These are phyloP conservation scores for Hypoxylon crocopeplum DNA, from an alignment of 495 filamentous ascomycete species.

Conservation along the genomic window DNA sequence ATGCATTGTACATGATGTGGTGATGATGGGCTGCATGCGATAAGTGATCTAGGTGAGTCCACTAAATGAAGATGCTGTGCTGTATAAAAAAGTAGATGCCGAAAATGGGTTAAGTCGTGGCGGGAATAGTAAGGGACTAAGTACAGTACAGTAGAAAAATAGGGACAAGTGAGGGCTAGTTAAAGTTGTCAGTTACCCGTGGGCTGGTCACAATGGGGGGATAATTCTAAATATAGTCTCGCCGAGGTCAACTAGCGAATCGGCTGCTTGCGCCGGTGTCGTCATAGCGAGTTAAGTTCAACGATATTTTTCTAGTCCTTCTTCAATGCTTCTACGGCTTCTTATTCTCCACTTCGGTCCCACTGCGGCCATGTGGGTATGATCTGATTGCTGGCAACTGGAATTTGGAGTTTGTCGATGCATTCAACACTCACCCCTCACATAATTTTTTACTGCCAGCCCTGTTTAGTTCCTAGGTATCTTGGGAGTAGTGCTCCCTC, in stretches of 20 bases:
- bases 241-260: conserved; percentile 27
- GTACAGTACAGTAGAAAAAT: too few relatives aligned
- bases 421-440: conserved; percentile 21
- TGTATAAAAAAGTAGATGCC: conserved; percentile 4
- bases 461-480: not conserved
- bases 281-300: conserved; percentile 24
- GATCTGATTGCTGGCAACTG: conserved; percentile 4
- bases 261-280: conserved; percentile 38
- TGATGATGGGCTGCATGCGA: conserved; percentile 2
- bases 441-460: not conserved
- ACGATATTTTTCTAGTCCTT: conserved; percentile 32
- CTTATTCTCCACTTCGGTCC: conserved; percentile 28
- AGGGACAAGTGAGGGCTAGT: conserved; percentile 5
- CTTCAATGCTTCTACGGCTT: conserved; percentile 30
- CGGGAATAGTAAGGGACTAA: conserved; percentile 17
- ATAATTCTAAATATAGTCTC: conserved; percentile 34
- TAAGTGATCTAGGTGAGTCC: conserved; percentile 16
- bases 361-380: conserved; percentile 30
- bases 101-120: conserved; percentile 5
- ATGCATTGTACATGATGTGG: not conserved
- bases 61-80: conserved; percentile 1
- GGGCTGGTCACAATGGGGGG: conserved; percentile 15
- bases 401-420: conserved; percentile 14
- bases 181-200: conserved; percentile 27
- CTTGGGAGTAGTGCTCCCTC: too few relatives aligned